Evolutionary conservation across 2,329 filamentous ascomycete genomes (phyloP).

Genomic region (Penicillium glabrum): DNA sequence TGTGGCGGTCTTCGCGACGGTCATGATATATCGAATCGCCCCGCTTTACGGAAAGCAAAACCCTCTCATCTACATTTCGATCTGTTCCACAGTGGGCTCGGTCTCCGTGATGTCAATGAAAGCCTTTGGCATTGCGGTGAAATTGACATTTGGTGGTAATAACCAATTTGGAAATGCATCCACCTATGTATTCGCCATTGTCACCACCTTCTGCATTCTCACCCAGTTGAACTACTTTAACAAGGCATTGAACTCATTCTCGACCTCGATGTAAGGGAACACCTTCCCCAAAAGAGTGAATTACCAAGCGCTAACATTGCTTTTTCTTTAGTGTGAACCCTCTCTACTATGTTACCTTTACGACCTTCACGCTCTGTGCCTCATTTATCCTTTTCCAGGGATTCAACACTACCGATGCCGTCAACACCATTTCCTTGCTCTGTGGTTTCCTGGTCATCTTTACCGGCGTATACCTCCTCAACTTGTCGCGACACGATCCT

Average conservation of each 20-base stretch:
- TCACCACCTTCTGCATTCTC: slow-evolving; percentile 88
- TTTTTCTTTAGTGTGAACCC: slow-evolving; percentile 72
- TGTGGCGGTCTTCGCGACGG: slow-evolving; percentile 77
- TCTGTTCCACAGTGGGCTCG: slow-evolving; percentile 95
- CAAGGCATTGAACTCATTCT: slow-evolving; percentile 95
- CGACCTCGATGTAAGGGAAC: slow-evolving; percentile 82
- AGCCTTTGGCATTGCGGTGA: slow-evolving; percentile 95
- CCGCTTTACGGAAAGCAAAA: slow-evolving; percentile 92
- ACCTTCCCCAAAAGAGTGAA: not conserved
- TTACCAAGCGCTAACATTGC: not conserved
- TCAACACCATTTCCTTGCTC: slow-evolving; percentile 88
- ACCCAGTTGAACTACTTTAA: slow-evolving; percentile 99
- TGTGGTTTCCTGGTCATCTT: slow-evolving; percentile 95
- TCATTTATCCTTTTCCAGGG: slow-evolving; percentile 95
- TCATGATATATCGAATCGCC: slow-evolving; percentile 96
- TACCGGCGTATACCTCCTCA: slow-evolving; percentile 90
- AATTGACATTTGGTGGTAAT: slow-evolving; percentile 86
- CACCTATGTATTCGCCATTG: slow-evolving; percentile 95
- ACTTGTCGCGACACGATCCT: slow-evolving; percentile 89
- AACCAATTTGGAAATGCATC: slow-evolving; percentile 95
- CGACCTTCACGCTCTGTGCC: slow-evolving; percentile 87
- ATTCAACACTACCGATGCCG: slow-evolving; percentile 89
- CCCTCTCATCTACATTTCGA: slow-evolving; percentile 92
- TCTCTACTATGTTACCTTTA: slow-evolving; percentile 96
- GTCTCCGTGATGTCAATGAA: slow-evolving; percentile 99